Conservation (phyloP, 2,329 filamentous ascomycete genomes). For the Colletotrichum tropicicola region DNA sequence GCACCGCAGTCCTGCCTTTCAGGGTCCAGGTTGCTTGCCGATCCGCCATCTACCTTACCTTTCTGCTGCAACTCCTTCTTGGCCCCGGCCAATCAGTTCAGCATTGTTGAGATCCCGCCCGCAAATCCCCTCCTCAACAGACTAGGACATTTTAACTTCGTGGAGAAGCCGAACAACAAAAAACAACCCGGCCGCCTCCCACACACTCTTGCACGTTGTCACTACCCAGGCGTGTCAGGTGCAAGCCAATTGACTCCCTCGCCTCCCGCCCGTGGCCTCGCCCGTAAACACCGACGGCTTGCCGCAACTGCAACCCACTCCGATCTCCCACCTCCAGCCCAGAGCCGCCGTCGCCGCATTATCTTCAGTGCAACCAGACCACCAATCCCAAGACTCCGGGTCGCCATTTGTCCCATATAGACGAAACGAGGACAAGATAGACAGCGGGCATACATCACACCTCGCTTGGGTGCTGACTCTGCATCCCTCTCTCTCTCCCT, state of each 20-base stretch:
- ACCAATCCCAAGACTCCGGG: constrained; percentile 4
- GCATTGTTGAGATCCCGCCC: constrained; percentile 29
- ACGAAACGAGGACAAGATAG: neutral
- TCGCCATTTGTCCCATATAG: neutral
- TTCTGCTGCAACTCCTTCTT: neutral
- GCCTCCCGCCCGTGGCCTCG: constrained; percentile 28
- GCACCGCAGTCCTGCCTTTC: neutral
- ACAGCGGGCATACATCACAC: neutral
- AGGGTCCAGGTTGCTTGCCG: constrained; percentile 20
- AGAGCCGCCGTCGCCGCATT: constrained; percentile 3
- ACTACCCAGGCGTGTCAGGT: neutral
- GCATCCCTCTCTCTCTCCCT: neutral
- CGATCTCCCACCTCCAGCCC: neutral
- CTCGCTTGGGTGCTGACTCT: neutral
- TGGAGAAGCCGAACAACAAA: constrained; percentile 12
- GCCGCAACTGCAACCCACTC: constrained; percentile 7
- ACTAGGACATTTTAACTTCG: constrained; percentile 14
- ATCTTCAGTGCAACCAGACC: constrained; percentile 4
- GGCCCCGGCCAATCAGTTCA: constrained; percentile 17
- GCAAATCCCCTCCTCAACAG: constrained; percentile 25
- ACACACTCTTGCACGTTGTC: neutral
- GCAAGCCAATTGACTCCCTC: constrained; percentile 25
- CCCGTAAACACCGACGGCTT: constrained; percentile 6
- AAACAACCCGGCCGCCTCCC: neutral
- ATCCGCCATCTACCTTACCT: constrained; percentile 7